Base-by-base conservation (phyloP, 352 stramenopile species). In the Lagenidium giganteum region DNA sequence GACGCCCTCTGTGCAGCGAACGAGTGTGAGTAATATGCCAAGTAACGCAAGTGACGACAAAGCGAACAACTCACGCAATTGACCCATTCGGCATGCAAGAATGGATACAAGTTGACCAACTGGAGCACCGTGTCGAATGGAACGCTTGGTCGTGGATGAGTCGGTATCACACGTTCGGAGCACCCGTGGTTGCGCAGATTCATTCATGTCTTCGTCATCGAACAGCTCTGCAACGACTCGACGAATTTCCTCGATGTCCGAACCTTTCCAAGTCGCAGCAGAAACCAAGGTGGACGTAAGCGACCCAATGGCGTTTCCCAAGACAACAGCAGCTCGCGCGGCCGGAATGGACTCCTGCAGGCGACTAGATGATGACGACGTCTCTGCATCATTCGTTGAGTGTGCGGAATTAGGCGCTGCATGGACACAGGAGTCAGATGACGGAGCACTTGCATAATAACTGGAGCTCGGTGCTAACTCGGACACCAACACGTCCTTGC, bases 21-120 rank as follows among this genome's bases (percentile, higher is more conserved):
- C n/a, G n/a, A n/a, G n/a, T n/a, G n/a, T n/a, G n/a, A n/a, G n/a
- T n/a, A n/a, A n/a, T n/a, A n/a, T n/a, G n/a, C n/a, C n/a, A n/a
- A n/a, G n/a, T n/a, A n/a, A n/a, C n/a, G n/a, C n/a, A n/a, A n/a
- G n/a, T n/a, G n/a, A 8, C 21, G 38, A 29, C 5, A n/a, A 31
- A 40, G 60, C 36, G 22, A 34, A 9, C 11, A 38, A 76, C 62
- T 34, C 73, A 89, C 79, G 74, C 16, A 87, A 31, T 56, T 83
- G 65, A 7, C 61, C 63, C 74, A 92, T 87, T 37, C 69, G 75
- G 14, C 62, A 78, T 0, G 79, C 66, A 12, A 92, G 41, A 16
- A 85, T 71, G 8, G 79, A 85, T 1, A 87, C 70, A 0, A 92
- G 61, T 49, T 87, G 63, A 17, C 75, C 76, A 16, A 89, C 64